A percentile compares a stretch with the other conserved stretches of the same genome.
phyloP scores from a whole-genome alignment of 345 rosid genomes.

The Crucihimalaya himalaica region DNA sequence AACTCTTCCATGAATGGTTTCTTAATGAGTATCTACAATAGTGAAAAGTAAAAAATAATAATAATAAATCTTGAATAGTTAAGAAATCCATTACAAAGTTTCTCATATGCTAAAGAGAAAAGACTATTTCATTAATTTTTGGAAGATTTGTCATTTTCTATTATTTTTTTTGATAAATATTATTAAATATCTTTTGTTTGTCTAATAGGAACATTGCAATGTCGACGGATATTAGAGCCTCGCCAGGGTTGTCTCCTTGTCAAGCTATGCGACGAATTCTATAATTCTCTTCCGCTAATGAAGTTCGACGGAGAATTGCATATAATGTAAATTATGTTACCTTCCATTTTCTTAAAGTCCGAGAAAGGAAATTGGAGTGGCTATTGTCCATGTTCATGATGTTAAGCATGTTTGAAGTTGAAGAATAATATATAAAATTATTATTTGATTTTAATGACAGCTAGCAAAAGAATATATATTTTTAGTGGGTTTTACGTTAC shows the following conservation, averaged over 20 bases:
- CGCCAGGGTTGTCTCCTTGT: conserved; percentile 18
- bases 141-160: neutral
- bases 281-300: neutral
- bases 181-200: neutral
- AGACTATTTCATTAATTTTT: neutral
- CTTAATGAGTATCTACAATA: too few relatives aligned
- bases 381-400: neutral
- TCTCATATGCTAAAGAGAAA: neutral
- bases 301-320: neutral
- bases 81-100: too few relatives aligned
- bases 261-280: conserved; percentile 13
- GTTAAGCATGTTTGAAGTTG: neutral
- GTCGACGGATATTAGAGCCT: conserved; percentile 15
- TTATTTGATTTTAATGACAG: neutral
- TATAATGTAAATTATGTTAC: conserved; percentile 18
- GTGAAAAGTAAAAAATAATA: too few relatives aligned
- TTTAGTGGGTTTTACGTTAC: neutral
- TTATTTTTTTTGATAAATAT: neutral
- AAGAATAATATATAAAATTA: neutral
- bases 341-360: neutral
- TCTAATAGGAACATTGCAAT: conserved; percentile 25
- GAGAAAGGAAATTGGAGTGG: neutral
- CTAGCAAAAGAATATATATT: neutral
- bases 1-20: too few relatives aligned
- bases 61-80: too few relatives aligned